Conservation (phyloP, 148 eudicot species). For the Cornus florida region DNA sequence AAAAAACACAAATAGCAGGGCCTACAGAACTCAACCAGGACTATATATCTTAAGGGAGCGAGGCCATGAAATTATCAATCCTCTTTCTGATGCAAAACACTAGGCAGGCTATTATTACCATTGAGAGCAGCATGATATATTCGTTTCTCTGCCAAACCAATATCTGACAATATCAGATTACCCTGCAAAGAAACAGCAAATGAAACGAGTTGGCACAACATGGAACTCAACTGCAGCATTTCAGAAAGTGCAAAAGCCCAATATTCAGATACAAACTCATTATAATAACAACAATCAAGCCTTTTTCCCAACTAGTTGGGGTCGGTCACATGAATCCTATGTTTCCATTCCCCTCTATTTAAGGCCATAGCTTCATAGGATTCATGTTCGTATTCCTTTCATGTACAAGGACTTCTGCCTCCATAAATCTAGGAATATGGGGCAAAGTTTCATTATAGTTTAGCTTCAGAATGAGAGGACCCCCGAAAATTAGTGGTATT, state of each 20-base stretch:
- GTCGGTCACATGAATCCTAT: too few species aligned
- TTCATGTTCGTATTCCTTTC: not conserved
- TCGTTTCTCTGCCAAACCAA: slow-evolving; percentile 95
- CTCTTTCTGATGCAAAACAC: slow-evolving; percentile 87
- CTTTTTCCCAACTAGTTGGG: too few species aligned
- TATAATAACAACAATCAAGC: not conserved
- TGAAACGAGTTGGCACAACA: not conserved
- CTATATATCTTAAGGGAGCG: slow-evolving; percentile 28
- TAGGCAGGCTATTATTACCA: slow-evolving; percentile 85
- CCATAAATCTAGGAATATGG: not conserved
- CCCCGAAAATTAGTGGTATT: not conserved
- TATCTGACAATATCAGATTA: slow-evolving; percentile 69
- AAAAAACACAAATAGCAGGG: slow-evolving; percentile 5
- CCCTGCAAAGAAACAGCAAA: slow-evolving; percentile 55
- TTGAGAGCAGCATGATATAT: slow-evolving; percentile 88
- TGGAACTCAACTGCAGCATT: not conserved
- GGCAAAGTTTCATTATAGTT: too few species aligned
- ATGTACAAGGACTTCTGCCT: not conserved
- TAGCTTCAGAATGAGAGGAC: not conserved
- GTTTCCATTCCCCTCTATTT: too few species aligned
- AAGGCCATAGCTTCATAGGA: too few species aligned
- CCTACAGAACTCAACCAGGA: slow-evolving; percentile 18
- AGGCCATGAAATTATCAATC: slow-evolving; percentile 75
- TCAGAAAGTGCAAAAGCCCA: not conserved
- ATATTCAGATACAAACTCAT: not conserved